Base-by-base conservation (phyloP, 345 rosid species). In the Corchorus olitorius region DNA sequence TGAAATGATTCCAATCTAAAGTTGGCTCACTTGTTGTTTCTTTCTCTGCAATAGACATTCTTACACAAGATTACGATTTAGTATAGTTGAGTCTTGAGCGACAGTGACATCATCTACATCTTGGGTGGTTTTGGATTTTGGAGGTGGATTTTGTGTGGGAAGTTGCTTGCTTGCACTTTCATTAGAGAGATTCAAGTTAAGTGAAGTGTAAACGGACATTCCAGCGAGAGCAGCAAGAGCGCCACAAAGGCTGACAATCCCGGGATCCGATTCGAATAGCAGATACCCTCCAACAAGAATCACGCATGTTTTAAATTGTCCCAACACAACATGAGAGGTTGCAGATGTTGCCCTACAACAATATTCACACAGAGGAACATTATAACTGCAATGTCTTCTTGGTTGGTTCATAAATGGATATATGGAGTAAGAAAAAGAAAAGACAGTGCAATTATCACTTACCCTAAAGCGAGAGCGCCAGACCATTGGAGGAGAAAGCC, bases 401-500 rank as follows among this genome's bases (percentile, higher is more conserved):
- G n/a, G n/a, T n/a, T n/a, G n/a, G n/a, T n/a, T n/a, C n/a, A n/a
- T n/a, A n/a, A n/a, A n/a, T n/a, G n/a, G n/a, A 27, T 27, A 27
- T 27, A 27, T 27, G 27, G 27, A 27, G 27, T 27, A 27, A 27
- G 0, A 27, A 27, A 27, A 27, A 27, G 27, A 27, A 27, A 27
- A 27, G 27, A 27, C 27, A 27, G 27, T 27, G 43, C 43, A 39
- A 39, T 0, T 39, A 39, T 6, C 11, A 73, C 89, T 84, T 75
- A 96, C 98, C 99, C 97, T 11, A 96, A 91, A 55, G 98, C 98
- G 74, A 96, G 86, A 70, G 98, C 98, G 22, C 98, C 99, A 6
- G 98, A 96, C 98, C 97, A 91, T 53, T 96, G 99, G 13, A 96
- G 91, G 59, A 93, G 94, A 75, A 96, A 96, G 39, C 99, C 99